Base-by-base conservation (phyloP, 2,329 filamentous ascomycete genomes). In the Leptographium lundbergii region DNA sequence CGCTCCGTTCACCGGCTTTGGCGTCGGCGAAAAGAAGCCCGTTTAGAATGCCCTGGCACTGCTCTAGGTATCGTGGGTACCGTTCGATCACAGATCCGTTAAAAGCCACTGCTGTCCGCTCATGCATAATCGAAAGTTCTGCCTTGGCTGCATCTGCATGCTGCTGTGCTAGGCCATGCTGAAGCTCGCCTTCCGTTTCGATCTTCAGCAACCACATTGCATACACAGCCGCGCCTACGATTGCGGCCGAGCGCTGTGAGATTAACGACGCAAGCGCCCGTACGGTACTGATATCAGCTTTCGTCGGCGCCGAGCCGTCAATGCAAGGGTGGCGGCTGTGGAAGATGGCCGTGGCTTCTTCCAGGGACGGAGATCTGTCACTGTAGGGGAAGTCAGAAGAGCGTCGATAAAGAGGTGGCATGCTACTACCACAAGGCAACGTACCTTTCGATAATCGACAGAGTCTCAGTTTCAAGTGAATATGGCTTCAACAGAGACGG, bases 71-170 rank as follows among this genome's bases (percentile, higher is more conserved):
- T 9, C 75, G 74, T 0, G 88, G 87, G 67, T 91, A 92, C 65
- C 86, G 85, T 71, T 91, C 87, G 57, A 91, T 84, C 56, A 92
- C 87, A 32, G 85, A 87, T 52, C 88, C 88, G 67, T 89, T 91
- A 71, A 86, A 91, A 4, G 86, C 86, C n/a, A 92, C 81, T 2
- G 81, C 77, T 3, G 81, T 84, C 59, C 73, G 72, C 13, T 56
- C 47, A 59, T 73, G 72, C 39, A 64, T 58, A 7, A 68, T 61
- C 29, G 68, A 67, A 9, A 78, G 67, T 51, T 73, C 69, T 2
- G 73, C 73, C 62, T 80, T 79, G 6, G 76, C 74, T 61, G 81
- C 78, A 0, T 77, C 73, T 27, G 75, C 74, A 36, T 65, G 66
- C 5, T 57, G 50, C 29, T 2, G 17, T 32, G 48, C 52, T 4